Conservation (phyloP, 495 filamentous ascomycete species). For the Neurospora sp. region DNA sequence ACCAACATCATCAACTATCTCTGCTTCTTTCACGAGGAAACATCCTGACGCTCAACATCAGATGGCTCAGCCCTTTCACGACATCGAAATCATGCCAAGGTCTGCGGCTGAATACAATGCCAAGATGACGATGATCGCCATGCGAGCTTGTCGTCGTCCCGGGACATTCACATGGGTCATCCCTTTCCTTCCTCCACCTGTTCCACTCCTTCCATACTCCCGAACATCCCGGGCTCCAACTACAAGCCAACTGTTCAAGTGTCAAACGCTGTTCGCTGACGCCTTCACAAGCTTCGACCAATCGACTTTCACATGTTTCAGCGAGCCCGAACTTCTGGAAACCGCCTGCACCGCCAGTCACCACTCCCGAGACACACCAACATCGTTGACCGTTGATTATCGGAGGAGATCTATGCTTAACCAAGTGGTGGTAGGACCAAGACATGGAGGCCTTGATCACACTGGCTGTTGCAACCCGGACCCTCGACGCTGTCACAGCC, state of each 20-base stretch:
- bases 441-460: neutral
- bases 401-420: neutral
- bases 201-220: neutral
- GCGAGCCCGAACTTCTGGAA: neutral
- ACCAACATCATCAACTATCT: neutral
- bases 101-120: neutral
- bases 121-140: neutral
- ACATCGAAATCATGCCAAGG: neutral
- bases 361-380: neutral
- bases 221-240: neutral
- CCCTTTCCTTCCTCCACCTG: neutral
- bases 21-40: neutral
- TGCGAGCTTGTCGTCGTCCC: neutral
- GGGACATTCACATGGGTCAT: neutral
- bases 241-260: neutral
- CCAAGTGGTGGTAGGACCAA: neutral
- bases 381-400: neutral
- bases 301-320: neutral
- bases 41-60: neutral
- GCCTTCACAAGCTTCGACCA: neutral
- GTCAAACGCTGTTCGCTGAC: neutral
- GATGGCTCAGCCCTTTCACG: neutral
- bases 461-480: neutral
- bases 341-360: neutral
- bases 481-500: neutral